Evolutionary conservation across 2,329 filamentous ascomycete genomes (phyloP), one percentile per base, ranked within the genome.

Genomic region (Endoconidiophora polonica): DNA sequence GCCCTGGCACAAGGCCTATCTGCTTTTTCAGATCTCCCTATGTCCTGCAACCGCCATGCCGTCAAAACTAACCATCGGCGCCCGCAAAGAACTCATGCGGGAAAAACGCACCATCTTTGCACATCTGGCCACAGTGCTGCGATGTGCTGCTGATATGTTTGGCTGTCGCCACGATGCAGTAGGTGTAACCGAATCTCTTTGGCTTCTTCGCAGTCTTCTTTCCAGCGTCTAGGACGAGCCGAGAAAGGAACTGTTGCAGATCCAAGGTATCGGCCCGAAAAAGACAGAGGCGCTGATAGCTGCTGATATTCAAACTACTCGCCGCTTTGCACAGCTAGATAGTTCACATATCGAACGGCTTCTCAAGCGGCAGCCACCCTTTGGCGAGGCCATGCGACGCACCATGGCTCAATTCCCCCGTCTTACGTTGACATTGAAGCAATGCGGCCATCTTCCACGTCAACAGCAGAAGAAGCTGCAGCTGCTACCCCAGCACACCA

Each of bases 191-290:
- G 78, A 79, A 54, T 82, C 82, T 4, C 71, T 96, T 1, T 83
- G 90, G 58, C 72, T 96, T 4, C 74, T 82, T 44, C 74, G 90
- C 51, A 86, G 85, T 55, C 66, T 96, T 47, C 74, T 77, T 20
- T 83, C 87, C 2, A 76, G 74, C 1, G 69, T 71, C 1, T 94
- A 88, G 91, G 91, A 98, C 58, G 79, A 83, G 33, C 83, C 79
- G 2, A 76, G 84, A 0, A 70, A 82, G 20, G 84, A 95, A 56
- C 73, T 98, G 59, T 82, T 83, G 54, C 90, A 96, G 61, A 72
- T 98, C 1, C 77, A 84, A 0, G 75, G 79, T 2, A 75, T 96
- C 54, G 91, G 91, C 0, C 68, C 77, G 3, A 84, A 80, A 1
- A 74, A 76, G n/a, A 78, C 85, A 55, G 74, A 81, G 37, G 91